Evolutionary conservation across 2,329 filamentous ascomycete genomes (phyloP), one percentile per base, ranked within the genome.

Genomic region (Plectosphaerella plurivora): DNA sequence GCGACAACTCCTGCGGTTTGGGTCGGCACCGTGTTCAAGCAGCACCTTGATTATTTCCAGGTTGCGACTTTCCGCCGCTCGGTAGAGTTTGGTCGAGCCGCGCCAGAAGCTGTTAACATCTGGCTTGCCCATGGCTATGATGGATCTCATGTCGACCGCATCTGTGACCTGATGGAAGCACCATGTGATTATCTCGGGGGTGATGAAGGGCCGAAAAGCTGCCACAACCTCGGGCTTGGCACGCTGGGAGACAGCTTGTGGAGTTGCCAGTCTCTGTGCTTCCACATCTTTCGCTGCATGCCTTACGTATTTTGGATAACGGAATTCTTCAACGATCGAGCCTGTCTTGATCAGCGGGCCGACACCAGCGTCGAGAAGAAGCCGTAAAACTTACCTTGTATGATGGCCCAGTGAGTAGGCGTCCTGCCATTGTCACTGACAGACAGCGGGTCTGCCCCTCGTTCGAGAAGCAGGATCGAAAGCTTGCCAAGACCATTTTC

Each of bases 321-420:
- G 4, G 5, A 3, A 9, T n/a, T 12, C 18, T 7, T 20, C n/a
- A 18, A 44, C 5, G n/a, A 44, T n/a, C 5, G 41, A 10, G 41
- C 7, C n/a, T 12, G 41, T 44, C 41, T 20, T 44, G 16, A 44
- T 64, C 5, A 68, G 48, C 0, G 69, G 65, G 37, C 68, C 54
- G 1, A 69, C 66, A 11, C 71, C 72, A 20, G 68, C 67, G 8
- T 63, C 54, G 5, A 75, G 53, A 3, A 74, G 56, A 1, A 60
- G 50, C 15, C 50, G 54, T 4, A 69, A 60, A 28, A 62, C 63
- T 6, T 55, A 37, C 70, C 70, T 9, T 55, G 59, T 4, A 6
- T 53, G 3, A 68, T 68, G 6, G 71, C 70, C 22, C 54, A 7
- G 49, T 74, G 67, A 1, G 75, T 53, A 6, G 72, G 66, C n/a